A percentile compares a stretch with the other conserved stretches of the same genome.
These are phyloP conservation scores for Diaporthe australafricana DNA, from an alignment of 2,329 filamentous ascomycete species.

Conservation along the genomic window DNA sequence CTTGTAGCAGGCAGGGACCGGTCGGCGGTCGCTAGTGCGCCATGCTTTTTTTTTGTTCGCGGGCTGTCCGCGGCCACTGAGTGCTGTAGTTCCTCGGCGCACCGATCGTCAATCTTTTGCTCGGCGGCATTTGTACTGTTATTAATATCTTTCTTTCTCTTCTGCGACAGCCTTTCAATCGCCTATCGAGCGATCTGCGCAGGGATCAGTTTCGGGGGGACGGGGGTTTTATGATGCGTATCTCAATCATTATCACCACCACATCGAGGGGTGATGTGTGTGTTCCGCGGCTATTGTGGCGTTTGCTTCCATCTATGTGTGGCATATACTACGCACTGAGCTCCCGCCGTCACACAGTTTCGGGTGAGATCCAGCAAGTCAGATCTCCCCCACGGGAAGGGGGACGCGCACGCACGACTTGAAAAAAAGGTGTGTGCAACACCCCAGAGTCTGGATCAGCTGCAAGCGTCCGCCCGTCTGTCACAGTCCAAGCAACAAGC, in stretches of 20 bases:
- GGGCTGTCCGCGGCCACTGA: not conserved
- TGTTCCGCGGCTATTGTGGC: not conserved
- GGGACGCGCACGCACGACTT: not conserved
- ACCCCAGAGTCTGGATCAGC: conserved; percentile 12
- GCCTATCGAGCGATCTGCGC: not conserved
- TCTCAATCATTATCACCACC: not conserved
- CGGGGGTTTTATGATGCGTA: not conserved
- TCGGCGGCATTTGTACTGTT: not conserved
- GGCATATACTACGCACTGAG: too few relatives aligned
- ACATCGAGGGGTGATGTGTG: not conserved
- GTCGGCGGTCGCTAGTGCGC: conserved; percentile 3
- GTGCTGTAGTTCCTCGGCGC: not conserved
- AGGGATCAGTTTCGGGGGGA: not conserved
- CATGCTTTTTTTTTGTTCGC: too few relatives aligned
- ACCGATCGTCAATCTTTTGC: not conserved
- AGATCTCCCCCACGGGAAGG: not conserved
- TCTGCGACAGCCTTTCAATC: not conserved
- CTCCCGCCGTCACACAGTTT: too few relatives aligned
- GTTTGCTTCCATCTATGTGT: too few relatives aligned
- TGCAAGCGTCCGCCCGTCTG: not conserved
- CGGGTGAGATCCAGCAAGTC: not conserved
- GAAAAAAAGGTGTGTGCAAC: not conserved
- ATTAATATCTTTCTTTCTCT: too few relatives aligned
- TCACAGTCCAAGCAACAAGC: not conserved
- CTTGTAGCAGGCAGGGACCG: not conserved